phyloP scores from a whole-genome alignment of 208 protist genomes.

The Leptomonas seymouri region DNA sequence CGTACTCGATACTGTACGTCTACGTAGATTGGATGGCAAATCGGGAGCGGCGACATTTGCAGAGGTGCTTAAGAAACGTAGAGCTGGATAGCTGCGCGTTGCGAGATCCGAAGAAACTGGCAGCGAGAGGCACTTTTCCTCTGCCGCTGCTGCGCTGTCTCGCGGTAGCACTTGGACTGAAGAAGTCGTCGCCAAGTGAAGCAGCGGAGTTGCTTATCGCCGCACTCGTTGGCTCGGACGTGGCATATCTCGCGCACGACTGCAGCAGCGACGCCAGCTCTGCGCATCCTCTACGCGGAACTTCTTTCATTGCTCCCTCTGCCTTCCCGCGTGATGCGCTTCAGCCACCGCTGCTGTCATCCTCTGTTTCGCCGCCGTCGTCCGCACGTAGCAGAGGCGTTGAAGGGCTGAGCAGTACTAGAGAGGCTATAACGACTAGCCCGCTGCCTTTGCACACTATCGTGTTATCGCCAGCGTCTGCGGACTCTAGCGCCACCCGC shows the following conservation, averaged over 20 bases:
- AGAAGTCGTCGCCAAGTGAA: conserved; percentile 5
- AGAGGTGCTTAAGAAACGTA: conserved; percentile 29
- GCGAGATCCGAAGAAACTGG: conserved; percentile 25
- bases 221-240: conserved; percentile 35
- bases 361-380: not conserved
- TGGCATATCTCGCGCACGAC: conserved; percentile 26
- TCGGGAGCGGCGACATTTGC: conserved; percentile 17
- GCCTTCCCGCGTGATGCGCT: not conserved
- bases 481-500: not conserved
- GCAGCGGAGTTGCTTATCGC: conserved; percentile 32
- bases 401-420: not conserved
- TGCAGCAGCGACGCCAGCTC: not conserved
- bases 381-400: not conserved
- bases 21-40: conserved; percentile 14
- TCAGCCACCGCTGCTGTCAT: conserved; percentile 3
- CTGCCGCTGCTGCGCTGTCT: conserved; percentile 23
- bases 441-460: not conserved
- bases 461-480: not conserved
- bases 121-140: conserved; percentile 30
- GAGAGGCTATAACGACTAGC: not conserved
- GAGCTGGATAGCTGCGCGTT: conserved; percentile 27
- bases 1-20: conserved; percentile 16
- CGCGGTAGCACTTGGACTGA: conserved; percentile 23
- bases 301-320: not conserved
- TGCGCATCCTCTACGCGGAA: not conserved